Evolutionary conservation across 495 filamentous ascomycete genomes (phyloP).

Genomic region (Penicillium bovifimosum): DNA sequence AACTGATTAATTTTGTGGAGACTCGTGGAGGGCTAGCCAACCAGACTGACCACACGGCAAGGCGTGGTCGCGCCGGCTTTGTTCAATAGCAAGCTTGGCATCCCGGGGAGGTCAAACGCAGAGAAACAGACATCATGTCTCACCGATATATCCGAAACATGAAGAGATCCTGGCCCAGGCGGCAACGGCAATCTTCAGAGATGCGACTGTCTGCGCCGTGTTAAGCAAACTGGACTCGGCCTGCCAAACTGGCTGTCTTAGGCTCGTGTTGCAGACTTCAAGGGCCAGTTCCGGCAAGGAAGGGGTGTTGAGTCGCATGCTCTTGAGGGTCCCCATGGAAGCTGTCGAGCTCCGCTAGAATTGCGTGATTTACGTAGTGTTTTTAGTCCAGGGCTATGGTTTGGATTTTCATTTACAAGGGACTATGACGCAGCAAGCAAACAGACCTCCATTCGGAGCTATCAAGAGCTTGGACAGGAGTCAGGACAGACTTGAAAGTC

Average conservation of each 20-base stretch:
- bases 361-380: constrained; percentile 36
- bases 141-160: background rate
- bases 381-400: constrained; percentile 46
- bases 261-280: constrained; percentile 35
- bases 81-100: constrained; percentile 30
- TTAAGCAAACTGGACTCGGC: constrained; percentile 31
- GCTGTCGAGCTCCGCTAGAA: constrained; percentile 24
- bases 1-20: constrained; percentile 43
- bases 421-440: constrained; percentile 26
- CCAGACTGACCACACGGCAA: constrained; percentile 31
- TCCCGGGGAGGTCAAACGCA: background rate
- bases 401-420: constrained; percentile 41
- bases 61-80: constrained; percentile 45
- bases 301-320: constrained; percentile 26
- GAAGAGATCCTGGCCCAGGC: constrained; percentile 42
- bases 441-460: constrained; percentile 32
- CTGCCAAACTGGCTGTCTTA: constrained; percentile 23
- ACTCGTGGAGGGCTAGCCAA: constrained; percentile 47
- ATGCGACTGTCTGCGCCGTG: constrained; percentile 35
- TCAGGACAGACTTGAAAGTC: constrained; percentile 38
- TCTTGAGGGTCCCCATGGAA: constrained; percentile 21
- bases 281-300: constrained; percentile 40
- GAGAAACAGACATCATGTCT: constrained; percentile 1
- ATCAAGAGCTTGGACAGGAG: constrained; percentile 30
- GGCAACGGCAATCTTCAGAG: constrained; percentile 21